Evolutionary conservation across 805 yeast genomes (phyloP).

Genomic region (Zygosaccharomyces rouxii): DNA sequence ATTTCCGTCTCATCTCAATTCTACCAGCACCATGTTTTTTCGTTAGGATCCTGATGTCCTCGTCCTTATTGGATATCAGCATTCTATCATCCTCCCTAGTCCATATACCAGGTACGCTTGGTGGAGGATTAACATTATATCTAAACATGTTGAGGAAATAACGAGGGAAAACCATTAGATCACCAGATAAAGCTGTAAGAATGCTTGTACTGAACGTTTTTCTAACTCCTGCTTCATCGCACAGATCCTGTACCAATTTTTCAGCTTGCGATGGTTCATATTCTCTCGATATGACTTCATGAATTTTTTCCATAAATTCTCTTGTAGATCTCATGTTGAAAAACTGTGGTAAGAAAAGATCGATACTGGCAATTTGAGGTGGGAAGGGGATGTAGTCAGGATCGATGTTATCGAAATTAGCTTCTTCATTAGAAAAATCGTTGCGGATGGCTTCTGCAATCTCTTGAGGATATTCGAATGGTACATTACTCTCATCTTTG

Average conservation of each 20-base stretch:
- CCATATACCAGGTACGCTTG: slow-evolving; percentile 44
- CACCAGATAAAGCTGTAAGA: slow-evolving; percentile 43
- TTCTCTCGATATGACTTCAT: slow-evolving; percentile 39
- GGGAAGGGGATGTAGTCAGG: slow-evolving; percentile 34
- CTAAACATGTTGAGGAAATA: slow-evolving; percentile 40
- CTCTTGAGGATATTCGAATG: slow-evolving; percentile 34
- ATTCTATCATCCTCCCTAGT: slow-evolving; percentile 41
- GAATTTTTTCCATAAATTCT: slow-evolving; percentile 35
- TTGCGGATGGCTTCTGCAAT: slow-evolving; percentile 34
- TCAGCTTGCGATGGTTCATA: slow-evolving; percentile 43
- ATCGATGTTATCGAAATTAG: slow-evolving; percentile 27
- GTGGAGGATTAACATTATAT: slow-evolving; percentile 42
- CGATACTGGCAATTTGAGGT: slow-evolving; percentile 31
- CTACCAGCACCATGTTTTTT: slow-evolving; percentile 41
- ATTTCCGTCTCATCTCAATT: slow-evolving; percentile 40
- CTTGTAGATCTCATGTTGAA: slow-evolving; percentile 28
- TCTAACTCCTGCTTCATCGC: slow-evolving; percentile 41
- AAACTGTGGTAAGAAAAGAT: slow-evolving; percentile 34
- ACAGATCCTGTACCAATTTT: slow-evolving; percentile 38
- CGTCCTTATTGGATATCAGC: slow-evolving; percentile 34
- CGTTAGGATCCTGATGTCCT: slow-evolving; percentile 33
- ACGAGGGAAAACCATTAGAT: slow-evolving; percentile 40
- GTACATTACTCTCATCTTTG: slow-evolving; percentile 24
- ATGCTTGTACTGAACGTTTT: slow-evolving; percentile 41
- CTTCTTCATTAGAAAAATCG: slow-evolving; percentile 31